Percentiles rank a stretch among this genome's conserved stretches.
Conservation (phyloP, 2,329 filamentous ascomycete genomes). For the Beauveria scarabaeidicola region DNA sequence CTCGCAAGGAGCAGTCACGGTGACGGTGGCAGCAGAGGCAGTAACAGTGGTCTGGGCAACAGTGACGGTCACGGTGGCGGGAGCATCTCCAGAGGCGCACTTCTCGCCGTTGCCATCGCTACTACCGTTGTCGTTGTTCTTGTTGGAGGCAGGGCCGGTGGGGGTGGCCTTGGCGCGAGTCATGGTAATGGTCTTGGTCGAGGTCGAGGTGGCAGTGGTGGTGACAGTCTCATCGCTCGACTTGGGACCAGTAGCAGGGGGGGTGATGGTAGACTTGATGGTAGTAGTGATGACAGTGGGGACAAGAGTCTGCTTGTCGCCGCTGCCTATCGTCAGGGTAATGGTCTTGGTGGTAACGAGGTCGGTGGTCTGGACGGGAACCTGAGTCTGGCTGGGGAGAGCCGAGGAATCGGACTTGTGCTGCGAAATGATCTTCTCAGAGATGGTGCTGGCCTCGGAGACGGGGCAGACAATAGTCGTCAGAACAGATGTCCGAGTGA, state of each 20-base stretch:
- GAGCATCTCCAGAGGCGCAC: neutral
- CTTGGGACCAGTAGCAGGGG: slow-evolving; percentile 17
- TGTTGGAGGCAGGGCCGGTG: slow-evolving; percentile 9
- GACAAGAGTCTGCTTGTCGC: slow-evolving; percentile 22
- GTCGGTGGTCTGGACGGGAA: slow-evolving; percentile 16
- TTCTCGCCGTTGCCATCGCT: neutral
- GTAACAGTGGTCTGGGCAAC: slow-evolving; percentile 15
- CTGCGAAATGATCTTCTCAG: slow-evolving; percentile 29
- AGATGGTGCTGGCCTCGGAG: slow-evolving; percentile 31
- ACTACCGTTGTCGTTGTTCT: neutral
- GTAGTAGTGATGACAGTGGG: slow-evolving; percentile 37
- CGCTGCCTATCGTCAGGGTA: slow-evolving; percentile 27
- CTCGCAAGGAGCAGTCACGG: slow-evolving; percentile 18
- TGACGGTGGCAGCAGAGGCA: slow-evolving; percentile 20
- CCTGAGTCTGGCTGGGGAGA: slow-evolving; percentile 24
- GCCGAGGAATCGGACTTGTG: slow-evolving; percentile 16
- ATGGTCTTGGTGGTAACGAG: slow-evolving; percentile 25
- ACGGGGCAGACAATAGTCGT: slow-evolving; percentile 39
- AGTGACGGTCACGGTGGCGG: slow-evolving; percentile 17
- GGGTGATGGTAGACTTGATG: slow-evolving; percentile 24
- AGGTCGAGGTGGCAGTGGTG: slow-evolving; percentile 28
- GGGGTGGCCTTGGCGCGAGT: slow-evolving; percentile 18
- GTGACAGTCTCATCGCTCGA: slow-evolving; percentile 26
- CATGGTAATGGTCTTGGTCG: slow-evolving; percentile 28
- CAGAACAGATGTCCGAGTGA: slow-evolving; percentile 32